Base-by-base conservation (phyloP, 2,329 filamentous ascomycete species). In the Neopestalotiopsis sp. region DNA sequence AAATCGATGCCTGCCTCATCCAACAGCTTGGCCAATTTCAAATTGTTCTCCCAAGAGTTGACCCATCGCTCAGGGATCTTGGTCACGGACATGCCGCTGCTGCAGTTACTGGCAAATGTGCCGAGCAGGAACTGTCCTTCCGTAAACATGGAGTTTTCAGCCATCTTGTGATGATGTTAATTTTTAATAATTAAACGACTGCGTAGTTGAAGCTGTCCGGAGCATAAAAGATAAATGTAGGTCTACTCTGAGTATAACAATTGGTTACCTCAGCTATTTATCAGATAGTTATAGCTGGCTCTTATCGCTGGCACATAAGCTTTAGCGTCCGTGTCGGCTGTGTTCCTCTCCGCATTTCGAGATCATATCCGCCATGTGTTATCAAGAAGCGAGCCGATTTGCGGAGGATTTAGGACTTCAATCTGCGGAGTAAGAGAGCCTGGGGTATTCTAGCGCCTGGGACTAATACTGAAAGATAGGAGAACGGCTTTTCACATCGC, bases 121-220 rank as follows among this genome's bases (percentile, higher is more conserved):
- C 62, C 62, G 28, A 65, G 62, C 34, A 65, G 62, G n/a, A 65
- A 65, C 62, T 65, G 62, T 20, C 62, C 62, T 40, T 65, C 62
- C 2, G 62, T 53, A 7, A 65, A 65, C 62, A 65, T 65, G 20
- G 62, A 65, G 45, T 65, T 65, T n/a, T 62, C 59, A 17, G 59
- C 34, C 59, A 62, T 62, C 17, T 59, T 62, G 5, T 3, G 17
- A 9, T 53, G 4, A 20, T 20, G 17, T 53, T 20, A 1, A 7
- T 45, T 17, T 1, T 13, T 5, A 1, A n/a, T 17, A 53, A 53
- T 20, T 2, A 17, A 53, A 20, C 17, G 12, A 7, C 1, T 20
- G 45, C n/a, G 17, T 49, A 49, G 34, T 9, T 7, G 34, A 38
- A 38, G 5, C n/a, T 20, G 45, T 17, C n/a, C 3, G 9, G 6